Evolutionary conservation across 768 basidiomycete species (phyloP).

Genomic region (Kwoniella botswanensis): DNA sequence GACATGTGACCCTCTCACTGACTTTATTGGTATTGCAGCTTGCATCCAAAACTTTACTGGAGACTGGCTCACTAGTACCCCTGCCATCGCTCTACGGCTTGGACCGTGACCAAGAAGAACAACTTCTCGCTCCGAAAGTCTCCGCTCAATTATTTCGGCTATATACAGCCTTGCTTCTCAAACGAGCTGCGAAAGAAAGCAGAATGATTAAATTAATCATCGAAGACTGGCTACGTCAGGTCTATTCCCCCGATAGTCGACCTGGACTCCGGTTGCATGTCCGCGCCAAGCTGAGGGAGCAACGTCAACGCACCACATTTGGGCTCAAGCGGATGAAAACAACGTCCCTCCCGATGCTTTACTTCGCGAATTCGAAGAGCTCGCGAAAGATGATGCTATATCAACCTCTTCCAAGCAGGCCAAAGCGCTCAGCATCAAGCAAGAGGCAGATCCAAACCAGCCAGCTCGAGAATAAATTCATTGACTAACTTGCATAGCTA

Average conservation of each 20-base stretch:
- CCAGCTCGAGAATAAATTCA: neutral
- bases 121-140: conserved; percentile 67
- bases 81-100: neutral
- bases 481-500: neutral
- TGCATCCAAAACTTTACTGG: neutral
- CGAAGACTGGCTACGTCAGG: conserved; percentile 60
- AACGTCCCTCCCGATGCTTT: neutral
- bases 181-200: conserved; percentile 62
- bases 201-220: conserved; percentile 70
- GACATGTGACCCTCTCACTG: neutral
- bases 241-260: neutral
- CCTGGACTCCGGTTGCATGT: neutral
- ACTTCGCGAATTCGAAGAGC: neutral
- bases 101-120: neutral
- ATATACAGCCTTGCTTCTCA: conserved; percentile 83
- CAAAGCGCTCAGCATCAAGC: no score
- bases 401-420: neutral
- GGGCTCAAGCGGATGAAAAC: no score
- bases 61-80: neutral
- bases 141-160: conserved; percentile 84
- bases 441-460: no score
- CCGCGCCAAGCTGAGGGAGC: no score
- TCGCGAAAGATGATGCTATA: neutral
- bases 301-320: no score
- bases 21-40: neutral